Evolutionary conservation across 176 grass and related monocot genomes (phyloP).

Genomic region (Oryza coarctata): DNA sequence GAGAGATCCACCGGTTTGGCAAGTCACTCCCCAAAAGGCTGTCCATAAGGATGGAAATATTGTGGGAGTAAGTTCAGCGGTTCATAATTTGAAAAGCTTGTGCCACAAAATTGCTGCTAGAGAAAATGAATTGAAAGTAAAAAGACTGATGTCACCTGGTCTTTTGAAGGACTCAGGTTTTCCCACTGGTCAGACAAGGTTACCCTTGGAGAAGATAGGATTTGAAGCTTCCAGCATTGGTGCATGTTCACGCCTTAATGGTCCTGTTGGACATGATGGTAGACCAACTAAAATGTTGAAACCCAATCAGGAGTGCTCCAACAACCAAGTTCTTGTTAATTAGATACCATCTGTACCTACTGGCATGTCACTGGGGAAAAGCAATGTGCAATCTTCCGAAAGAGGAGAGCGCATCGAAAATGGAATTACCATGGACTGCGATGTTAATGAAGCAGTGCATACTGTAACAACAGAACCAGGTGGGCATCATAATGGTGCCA

Average conservation of each 20-base stretch:
- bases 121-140: constrained; percentile 84
- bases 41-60: constrained; percentile 43
- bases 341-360: constrained; percentile 34
- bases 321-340: constrained; percentile 42
- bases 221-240: constrained; percentile 39
- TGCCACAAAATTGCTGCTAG: constrained; percentile 78
- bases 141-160: constrained; percentile 41
- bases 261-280: constrained; percentile 29
- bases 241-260: constrained; percentile 33
- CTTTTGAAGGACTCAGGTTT: constrained; percentile 29
- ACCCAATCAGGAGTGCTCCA: constrained; percentile 35
- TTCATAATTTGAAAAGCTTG: constrained; percentile 67
- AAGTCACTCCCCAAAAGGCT: constrained; percentile 46
- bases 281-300: constrained; percentile 58
- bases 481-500: constrained; percentile 14
- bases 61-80: constrained; percentile 40
- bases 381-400: constrained; percentile 44
- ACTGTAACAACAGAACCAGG: constrained; percentile 14
- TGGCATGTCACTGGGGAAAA: constrained; percentile 35
- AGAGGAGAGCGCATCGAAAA: constrained; percentile 42
- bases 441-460: constrained; percentile 33
- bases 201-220: constrained; percentile 38
- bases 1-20: constrained; percentile 40
- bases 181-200: constrained; percentile 30
- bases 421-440: constrained; percentile 25